These are phyloP conservation scores for Pestalotiopsis sp. DNA, from an alignment of 2,329 filamentous ascomycete genomes.

Conservation along the genomic window DNA sequence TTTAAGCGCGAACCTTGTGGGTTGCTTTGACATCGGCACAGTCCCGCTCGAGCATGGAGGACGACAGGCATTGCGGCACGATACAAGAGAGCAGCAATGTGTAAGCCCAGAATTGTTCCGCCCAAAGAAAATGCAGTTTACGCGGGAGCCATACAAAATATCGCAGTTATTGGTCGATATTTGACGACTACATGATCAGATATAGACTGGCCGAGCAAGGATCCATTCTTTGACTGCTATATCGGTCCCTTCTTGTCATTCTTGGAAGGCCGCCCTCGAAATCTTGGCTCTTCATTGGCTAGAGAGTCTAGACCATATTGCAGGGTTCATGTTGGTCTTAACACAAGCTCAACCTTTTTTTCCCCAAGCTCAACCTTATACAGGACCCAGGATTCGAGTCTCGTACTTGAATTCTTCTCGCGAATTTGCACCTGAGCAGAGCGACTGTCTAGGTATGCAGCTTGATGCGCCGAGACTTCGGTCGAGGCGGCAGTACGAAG, in stretches of 20 bases:
- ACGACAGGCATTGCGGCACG: background rate
- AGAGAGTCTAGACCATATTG: background rate
- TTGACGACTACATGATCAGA: background rate
- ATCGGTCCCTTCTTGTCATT: background rate
- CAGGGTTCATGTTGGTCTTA: constrained; percentile 1
- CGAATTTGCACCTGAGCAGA: background rate
- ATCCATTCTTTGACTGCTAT: background rate
- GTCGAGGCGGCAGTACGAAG: constrained; percentile 1
- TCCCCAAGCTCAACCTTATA: background rate
- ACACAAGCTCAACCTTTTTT: background rate
- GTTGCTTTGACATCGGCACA: constrained; percentile 5
- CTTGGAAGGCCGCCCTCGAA: background rate
- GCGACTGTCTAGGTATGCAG: background rate
- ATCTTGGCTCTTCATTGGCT: background rate
- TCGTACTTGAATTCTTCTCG: background rate
- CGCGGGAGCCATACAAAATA: background rate
- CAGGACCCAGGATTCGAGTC: background rate
- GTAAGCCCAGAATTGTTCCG: background rate
- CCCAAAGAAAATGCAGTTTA: background rate
- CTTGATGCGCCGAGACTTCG: background rate
- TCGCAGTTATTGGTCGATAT: background rate
- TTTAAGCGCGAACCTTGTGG: constrained; percentile 2
- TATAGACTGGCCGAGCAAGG: background rate
- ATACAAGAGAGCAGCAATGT: background rate
- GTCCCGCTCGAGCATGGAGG: background rate